Conservation (phyloP, 352 stramenopile species). For the Globisporangium mamillatum region DNA sequence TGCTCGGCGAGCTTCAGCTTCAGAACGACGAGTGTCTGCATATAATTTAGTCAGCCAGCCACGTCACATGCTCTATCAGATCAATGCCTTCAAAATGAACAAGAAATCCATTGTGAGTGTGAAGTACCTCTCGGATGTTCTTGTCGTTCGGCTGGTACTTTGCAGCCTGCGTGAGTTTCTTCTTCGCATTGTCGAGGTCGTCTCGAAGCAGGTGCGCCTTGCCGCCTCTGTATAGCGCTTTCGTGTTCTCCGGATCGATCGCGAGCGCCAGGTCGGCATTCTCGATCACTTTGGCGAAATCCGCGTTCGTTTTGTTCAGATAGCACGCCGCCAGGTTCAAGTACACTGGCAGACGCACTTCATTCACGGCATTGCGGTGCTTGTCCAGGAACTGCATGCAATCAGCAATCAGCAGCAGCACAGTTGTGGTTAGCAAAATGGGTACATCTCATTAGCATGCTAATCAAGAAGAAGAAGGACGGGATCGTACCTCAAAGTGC, state of each 20-base stretch:
- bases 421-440: background rate
- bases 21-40: conserved; percentile 41
- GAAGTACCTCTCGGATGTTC: conserved; percentile 56
- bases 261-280: conserved; percentile 63
- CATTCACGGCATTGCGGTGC: conserved; percentile 69
- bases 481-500: conserved; percentile 57
- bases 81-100: background rate
- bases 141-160: conserved; percentile 64
- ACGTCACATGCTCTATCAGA: background rate
- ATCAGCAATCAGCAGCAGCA: background rate
- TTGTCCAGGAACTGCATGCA: conserved; percentile 56
- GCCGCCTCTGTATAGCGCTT: conserved; percentile 80
- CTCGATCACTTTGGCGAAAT: conserved; percentile 54
- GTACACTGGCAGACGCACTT: conserved; percentile 72
- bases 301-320: conserved; percentile 31
- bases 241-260: conserved; percentile 78
- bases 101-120: background rate
- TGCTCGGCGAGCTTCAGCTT: conserved; percentile 47
- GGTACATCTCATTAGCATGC: background rate
- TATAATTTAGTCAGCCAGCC: conserved; percentile 6
- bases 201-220: conserved; percentile 54
- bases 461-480: background rate
- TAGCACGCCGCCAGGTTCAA: conserved; percentile 82
- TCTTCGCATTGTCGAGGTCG: conserved; percentile 52
- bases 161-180: conserved; percentile 64